Percentiles rank a stretch among this genome's conserved stretches.
phyloP scores from a whole-genome alignment of 2,329 filamentous ascomycete genomes.

The Verruconis gallopava region DNA sequence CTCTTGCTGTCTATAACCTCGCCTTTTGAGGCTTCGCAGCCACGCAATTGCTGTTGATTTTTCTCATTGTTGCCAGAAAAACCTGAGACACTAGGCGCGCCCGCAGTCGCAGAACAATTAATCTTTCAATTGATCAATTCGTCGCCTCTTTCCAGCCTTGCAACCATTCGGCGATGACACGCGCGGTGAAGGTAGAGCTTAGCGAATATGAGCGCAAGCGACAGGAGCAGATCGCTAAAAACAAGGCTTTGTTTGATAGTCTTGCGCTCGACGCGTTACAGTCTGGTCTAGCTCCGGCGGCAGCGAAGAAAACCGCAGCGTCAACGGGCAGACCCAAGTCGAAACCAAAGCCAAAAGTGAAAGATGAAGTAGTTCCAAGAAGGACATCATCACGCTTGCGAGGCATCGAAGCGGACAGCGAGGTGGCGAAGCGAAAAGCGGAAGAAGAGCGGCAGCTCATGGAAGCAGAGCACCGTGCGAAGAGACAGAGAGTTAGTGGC shows the following conservation, averaged over 20 bases:
- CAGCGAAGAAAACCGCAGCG: constrained; percentile 36
- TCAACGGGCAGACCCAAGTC: constrained; percentile 31
- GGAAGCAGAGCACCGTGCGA: constrained; percentile 45
- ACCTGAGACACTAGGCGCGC: too few species aligned
- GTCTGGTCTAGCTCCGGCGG: constrained; percentile 50
- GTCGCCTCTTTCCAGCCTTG: too few species aligned
- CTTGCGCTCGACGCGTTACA: constrained; percentile 55
- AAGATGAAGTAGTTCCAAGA: constrained; percentile 44
- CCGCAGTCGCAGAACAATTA: too few species aligned
- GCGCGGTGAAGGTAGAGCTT: constrained; percentile 23
- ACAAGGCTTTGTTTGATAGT: constrained; percentile 69
- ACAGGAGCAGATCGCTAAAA: constrained; percentile 75
- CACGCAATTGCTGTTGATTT: too few species aligned
- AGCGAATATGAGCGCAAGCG: constrained; percentile 81
- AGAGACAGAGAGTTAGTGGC: constrained; percentile 51
- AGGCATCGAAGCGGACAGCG: constrained; percentile 52
- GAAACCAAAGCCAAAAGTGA: constrained; percentile 36
- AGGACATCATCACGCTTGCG: constrained; percentile 49
- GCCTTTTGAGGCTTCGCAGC: too few species aligned
- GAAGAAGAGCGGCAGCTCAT: constrained; percentile 48
- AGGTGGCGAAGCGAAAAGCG: constrained; percentile 54
- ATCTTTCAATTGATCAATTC: too few species aligned
- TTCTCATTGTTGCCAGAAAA: too few species aligned
- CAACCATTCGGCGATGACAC: neutral
- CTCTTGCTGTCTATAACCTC: too few species aligned